These are phyloP conservation scores for Boletellus emodensis DNA, from an alignment of 768 basidiomycete genomes.

Conservation along the genomic window DNA sequence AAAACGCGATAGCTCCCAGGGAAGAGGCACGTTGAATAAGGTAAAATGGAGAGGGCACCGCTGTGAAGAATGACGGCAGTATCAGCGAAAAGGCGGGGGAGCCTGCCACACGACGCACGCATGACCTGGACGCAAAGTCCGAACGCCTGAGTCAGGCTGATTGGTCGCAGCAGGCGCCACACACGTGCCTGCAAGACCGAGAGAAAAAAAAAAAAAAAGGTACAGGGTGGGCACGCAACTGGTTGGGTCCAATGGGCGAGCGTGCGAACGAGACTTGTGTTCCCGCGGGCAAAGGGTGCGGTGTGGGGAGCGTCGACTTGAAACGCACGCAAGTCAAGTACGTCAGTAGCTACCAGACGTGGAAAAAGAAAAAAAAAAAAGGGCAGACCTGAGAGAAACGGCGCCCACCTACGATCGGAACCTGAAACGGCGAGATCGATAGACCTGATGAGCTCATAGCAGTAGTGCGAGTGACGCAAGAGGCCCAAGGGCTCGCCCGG, in stretches of 20 bases:
- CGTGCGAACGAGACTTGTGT: constrained; percentile 4
- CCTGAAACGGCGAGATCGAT: constrained; percentile 7
- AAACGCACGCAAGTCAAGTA: constrained; percentile 18
- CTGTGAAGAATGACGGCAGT: constrained; percentile 15
- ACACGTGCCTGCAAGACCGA: too few relatives aligned
- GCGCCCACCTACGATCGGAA: constrained; percentile 11
- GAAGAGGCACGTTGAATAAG: constrained; percentile 9
- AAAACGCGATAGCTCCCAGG: constrained; percentile 1
- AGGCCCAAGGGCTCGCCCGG: too few relatives aligned
- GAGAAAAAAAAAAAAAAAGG: too few relatives aligned
- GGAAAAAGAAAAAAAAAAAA: neutral
- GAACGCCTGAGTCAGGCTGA: neutral
- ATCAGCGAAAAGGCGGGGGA: neutral
- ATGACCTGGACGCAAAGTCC: neutral
- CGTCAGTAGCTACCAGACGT: constrained; percentile 14
- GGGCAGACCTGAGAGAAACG: neutral
- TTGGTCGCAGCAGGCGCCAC: too few relatives aligned
- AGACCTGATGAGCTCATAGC: constrained; percentile 4
- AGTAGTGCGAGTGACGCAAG: neutral
- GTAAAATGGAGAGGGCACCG: constrained; percentile 8
- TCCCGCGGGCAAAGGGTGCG: constrained; percentile 18
- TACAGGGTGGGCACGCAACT: neutral
- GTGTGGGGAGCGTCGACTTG: constrained; percentile 25
- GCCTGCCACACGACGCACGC: constrained; percentile 16
- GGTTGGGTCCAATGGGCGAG: neutral